A percentile compares a stretch with the other conserved stretches of the same genome.
These are phyloP conservation scores for Polygonum aviculare DNA, from an alignment of 148 eudicot genomes.

Conservation along the genomic window DNA sequence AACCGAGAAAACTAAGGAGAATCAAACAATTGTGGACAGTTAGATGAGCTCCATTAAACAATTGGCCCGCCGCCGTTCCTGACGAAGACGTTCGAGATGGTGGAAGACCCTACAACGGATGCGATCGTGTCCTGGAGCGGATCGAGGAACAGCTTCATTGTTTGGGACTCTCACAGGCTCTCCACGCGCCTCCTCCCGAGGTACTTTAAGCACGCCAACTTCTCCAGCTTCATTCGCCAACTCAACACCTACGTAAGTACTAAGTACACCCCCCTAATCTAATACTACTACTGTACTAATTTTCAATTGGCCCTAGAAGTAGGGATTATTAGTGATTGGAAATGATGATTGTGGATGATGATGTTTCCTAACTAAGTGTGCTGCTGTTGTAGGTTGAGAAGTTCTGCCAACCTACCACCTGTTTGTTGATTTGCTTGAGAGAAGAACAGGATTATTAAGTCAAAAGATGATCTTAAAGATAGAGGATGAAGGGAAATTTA, in stretches of 20 bases:
- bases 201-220: conserved; percentile 68
- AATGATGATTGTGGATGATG: background rate
- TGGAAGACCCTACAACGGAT: conserved; percentile 68
- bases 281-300: too few relatives aligned
- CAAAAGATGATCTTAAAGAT: background rate
- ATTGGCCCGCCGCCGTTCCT: conserved; percentile 86
- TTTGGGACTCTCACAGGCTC: conserved; percentile 59
- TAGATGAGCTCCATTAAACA: background rate
- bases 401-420: conserved; percentile 14
- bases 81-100: conserved; percentile 69
- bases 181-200: conserved; percentile 53
- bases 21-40: background rate
- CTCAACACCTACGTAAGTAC: conserved; percentile 95
- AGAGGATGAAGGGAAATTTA: background rate
- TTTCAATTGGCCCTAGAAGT: too few relatives aligned
- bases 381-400: conserved; percentile 7
- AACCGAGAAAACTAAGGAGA: background rate
- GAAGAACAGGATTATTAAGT: conserved; percentile 16
- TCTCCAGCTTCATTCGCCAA: conserved; percentile 88
- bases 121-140: conserved; percentile 72
- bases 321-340: background rate
- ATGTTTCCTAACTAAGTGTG: background rate
- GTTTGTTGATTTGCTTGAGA: conserved; percentile 19
- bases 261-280: too few relatives aligned
- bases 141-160: conserved; percentile 64